Conservation (phyloP, 2,329 filamentous ascomycete species). For the Sclerotiophoma versabilis region DNA sequence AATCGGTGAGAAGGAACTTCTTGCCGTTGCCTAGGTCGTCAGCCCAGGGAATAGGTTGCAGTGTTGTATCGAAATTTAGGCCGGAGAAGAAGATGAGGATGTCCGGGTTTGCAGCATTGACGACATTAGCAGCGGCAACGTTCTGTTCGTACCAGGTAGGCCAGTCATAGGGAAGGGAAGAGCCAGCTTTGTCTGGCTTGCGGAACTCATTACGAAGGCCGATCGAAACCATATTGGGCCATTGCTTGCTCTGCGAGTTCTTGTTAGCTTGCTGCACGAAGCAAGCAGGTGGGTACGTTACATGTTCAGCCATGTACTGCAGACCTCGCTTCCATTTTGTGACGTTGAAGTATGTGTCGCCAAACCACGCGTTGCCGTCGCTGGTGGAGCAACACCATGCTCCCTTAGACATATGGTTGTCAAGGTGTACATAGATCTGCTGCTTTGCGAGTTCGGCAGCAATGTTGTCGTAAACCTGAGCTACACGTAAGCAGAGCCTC, state of each 20-base stretch:
- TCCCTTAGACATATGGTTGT: slow-evolving; percentile 48
- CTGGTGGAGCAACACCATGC: slow-evolving; percentile 40
- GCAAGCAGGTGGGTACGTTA: slow-evolving; percentile 6
- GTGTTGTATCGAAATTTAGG: slow-evolving; percentile 63
- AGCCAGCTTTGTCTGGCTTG: slow-evolving; percentile 35
- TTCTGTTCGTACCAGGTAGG: slow-evolving; percentile 62
- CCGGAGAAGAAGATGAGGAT: slow-evolving; percentile 67
- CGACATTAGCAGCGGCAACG: slow-evolving; percentile 57
- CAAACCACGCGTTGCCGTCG: slow-evolving; percentile 69
- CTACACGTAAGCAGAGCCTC: neutral
- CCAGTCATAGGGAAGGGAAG: slow-evolving; percentile 61
- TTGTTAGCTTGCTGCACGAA: neutral
- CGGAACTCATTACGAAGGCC: slow-evolving; percentile 64
- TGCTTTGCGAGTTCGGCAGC: slow-evolving; percentile 60
- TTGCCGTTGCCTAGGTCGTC: slow-evolving; percentile 58
- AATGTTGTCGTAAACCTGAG: slow-evolving; percentile 59
- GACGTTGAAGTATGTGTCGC: slow-evolving; percentile 62
- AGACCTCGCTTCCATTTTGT: slow-evolving; percentile 68
- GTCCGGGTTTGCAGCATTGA: slow-evolving; percentile 60
- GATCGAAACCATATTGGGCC: slow-evolving; percentile 62
- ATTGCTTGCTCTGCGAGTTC: slow-evolving; percentile 40
- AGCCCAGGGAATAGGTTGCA: slow-evolving; percentile 60
- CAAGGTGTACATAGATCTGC: slow-evolving; percentile 44
- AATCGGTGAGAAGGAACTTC: slow-evolving; percentile 57
- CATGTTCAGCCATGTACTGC: slow-evolving; percentile 67